Evolutionary conservation across 768 basidiomycete species (phyloP).

Genomic region (Leccinellum rugosiceps): DNA sequence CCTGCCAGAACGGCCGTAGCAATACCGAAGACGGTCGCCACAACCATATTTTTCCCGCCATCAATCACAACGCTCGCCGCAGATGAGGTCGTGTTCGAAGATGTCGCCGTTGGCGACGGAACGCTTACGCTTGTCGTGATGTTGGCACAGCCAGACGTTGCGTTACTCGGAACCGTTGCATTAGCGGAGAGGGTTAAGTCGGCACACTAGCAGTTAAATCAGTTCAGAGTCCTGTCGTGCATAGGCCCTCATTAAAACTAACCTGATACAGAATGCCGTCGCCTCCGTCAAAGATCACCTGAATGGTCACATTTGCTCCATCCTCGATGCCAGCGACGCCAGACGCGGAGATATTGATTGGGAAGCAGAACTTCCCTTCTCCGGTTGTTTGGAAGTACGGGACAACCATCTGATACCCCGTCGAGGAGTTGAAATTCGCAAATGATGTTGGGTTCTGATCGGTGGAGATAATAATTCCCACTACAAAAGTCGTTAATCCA

Average conservation of each 20-base stretch:
- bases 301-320: constrained; percentile 73
- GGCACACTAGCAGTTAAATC: constrained; percentile 53
- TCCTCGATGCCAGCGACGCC: constrained; percentile 49
- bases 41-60: constrained; percentile 13
- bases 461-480: constrained; percentile 54
- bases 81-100: background rate
- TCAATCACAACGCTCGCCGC: constrained; percentile 5
- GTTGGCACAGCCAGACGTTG: constrained; percentile 34
- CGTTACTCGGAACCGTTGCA: constrained; percentile 46
- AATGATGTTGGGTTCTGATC: constrained; percentile 59
- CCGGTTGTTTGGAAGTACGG: constrained; percentile 49
- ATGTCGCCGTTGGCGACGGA: constrained; percentile 15
- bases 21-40: constrained; percentile 6
- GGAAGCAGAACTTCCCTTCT: constrained; percentile 65
- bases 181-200: constrained; percentile 67
- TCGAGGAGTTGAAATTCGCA: constrained; percentile 51
- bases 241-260: background rate
- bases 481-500: constrained; percentile 29
- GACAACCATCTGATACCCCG: constrained; percentile 36
- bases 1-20: constrained; percentile 8
- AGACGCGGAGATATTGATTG: constrained; percentile 54
- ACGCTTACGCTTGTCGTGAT: constrained; percentile 20
- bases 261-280: constrained; percentile 74
- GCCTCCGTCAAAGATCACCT: constrained; percentile 65
- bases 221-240: background rate